Percentiles rank a stretch among this genome's conserved stretches.
Evolutionary conservation across 306 rosid species (phyloP).

Genomic region (Corylus americana): DNA sequence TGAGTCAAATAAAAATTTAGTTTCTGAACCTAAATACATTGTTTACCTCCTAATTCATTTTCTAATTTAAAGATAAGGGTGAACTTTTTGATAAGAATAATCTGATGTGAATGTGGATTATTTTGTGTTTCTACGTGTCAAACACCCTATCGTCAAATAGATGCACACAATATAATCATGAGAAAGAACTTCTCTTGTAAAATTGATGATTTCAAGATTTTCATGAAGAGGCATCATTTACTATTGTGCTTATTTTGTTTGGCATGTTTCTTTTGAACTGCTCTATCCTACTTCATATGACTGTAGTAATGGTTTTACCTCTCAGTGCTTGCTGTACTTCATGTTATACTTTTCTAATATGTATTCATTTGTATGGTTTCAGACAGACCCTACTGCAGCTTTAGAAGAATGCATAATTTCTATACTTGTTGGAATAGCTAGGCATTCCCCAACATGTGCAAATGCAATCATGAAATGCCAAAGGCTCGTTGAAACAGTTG

Average conservation of each 20-base stretch:
- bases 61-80: background rate
- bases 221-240: background rate
- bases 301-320: background rate
- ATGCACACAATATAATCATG: background rate
- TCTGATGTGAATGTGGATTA: background rate
- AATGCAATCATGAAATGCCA: slow-evolving; percentile 69
- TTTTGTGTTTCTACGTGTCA: background rate
- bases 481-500: slow-evolving; percentile 69
- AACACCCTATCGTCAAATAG: background rate
- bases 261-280: background rate
- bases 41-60: background rate
- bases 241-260: background rate
- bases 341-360: background rate
- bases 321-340: background rate
- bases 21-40: background rate
- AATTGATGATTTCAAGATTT: background rate
- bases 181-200: background rate
- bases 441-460: slow-evolving; percentile 94
- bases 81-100: background rate
- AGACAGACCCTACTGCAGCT: slow-evolving; percentile 66
- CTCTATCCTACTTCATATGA: slow-evolving; percentile 8
- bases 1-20: background rate
- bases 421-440: slow-evolving; percentile 74
- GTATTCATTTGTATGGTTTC: slow-evolving; percentile 40
- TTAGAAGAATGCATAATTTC: slow-evolving; percentile 78